Evolutionary conservation across 2,329 filamentous ascomycete species (phyloP).

Genomic region (Botryotinia globosa): DNA sequence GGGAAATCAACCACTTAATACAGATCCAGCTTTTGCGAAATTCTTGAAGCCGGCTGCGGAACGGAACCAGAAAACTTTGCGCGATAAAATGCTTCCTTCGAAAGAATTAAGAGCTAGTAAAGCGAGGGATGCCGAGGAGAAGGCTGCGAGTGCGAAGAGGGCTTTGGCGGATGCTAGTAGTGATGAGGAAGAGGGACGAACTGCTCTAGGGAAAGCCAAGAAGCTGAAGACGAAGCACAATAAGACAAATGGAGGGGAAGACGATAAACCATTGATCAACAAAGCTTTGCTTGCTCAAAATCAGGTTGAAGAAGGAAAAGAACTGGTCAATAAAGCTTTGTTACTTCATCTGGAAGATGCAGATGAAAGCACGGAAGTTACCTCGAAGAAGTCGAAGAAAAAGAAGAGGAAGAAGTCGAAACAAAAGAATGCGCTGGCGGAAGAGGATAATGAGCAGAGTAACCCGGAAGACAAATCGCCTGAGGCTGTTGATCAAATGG

Average conservation of each 20-base stretch:
- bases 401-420: conserved; percentile 23
- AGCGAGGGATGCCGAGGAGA: conserved; percentile 37
- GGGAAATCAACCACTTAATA: conserved; percentile 37
- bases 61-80: conserved; percentile 37
- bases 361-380: conserved; percentile 9
- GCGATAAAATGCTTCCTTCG: conserved; percentile 36
- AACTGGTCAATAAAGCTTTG: conserved; percentile 18
- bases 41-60: conserved; percentile 34
- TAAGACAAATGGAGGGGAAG: neutral
- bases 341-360: conserved; percentile 12
- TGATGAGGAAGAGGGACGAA: conserved; percentile 40
- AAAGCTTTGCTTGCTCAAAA: conserved; percentile 18
- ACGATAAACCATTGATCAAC: conserved; percentile 18
- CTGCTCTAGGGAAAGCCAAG: conserved; percentile 38
- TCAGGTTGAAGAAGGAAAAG: conserved; percentile 11
- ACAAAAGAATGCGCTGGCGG: conserved; percentile 11
- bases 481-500: conserved; percentile 15
- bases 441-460: conserved; percentile 1
- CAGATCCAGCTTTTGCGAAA: conserved; percentile 33
- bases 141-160: conserved; percentile 37
- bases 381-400: conserved; percentile 21
- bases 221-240: conserved; percentile 31
- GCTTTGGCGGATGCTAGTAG: conserved; percentile 35
- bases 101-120: conserved; percentile 37
- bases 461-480: conserved; percentile 1